These are phyloP conservation scores for Marchantia paleacea DNA, from an alignment of 225 moss, liverwort and hornwort species.

Conservation along the genomic window DNA sequence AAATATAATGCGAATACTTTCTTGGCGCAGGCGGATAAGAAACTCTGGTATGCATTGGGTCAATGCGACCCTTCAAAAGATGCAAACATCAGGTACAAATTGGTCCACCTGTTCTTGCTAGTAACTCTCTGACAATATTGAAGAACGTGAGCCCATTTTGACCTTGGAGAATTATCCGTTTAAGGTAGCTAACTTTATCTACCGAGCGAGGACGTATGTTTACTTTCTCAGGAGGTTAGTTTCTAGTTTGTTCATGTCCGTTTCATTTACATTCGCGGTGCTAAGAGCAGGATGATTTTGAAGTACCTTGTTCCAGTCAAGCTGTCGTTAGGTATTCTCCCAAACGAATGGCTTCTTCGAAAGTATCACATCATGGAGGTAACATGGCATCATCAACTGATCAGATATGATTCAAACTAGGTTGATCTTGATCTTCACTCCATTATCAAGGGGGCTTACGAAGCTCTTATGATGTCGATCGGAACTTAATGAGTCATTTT, in stretches of 20 bases:
- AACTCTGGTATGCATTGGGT: slow-evolving; percentile 84
- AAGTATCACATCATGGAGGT: slow-evolving; percentile 78
- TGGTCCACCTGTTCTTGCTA: neutral
- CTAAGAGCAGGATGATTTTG: slow-evolving; percentile 69
- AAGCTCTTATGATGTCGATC: too few species aligned
- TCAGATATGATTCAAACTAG: neutral
- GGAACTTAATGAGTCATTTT: too few species aligned
- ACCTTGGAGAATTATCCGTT: too few species aligned
- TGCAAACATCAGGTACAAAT: slow-evolving; percentile 64
- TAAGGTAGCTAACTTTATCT: too few species aligned
- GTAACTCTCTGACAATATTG: neutral
- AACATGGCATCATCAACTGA: neutral
- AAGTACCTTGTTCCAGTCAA: slow-evolving; percentile 93
- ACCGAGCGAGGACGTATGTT: too few species aligned
- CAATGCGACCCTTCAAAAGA: slow-evolving; percentile 68
- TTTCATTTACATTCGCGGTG: neutral
- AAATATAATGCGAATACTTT: neutral
- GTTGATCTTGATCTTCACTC: too few species aligned
- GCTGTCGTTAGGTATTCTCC: slow-evolving; percentile 76
- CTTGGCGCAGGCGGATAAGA: slow-evolving; percentile 73
- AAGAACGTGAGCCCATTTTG: too few species aligned
- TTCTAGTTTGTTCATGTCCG: too few species aligned
- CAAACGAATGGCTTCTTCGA: slow-evolving; percentile 66
- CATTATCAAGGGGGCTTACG: too few species aligned
- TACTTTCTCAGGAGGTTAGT: too few species aligned